Evolutionary conservation across 2,329 filamentous ascomycete species (phyloP).

Genomic region (Didymella pinodella): DNA sequence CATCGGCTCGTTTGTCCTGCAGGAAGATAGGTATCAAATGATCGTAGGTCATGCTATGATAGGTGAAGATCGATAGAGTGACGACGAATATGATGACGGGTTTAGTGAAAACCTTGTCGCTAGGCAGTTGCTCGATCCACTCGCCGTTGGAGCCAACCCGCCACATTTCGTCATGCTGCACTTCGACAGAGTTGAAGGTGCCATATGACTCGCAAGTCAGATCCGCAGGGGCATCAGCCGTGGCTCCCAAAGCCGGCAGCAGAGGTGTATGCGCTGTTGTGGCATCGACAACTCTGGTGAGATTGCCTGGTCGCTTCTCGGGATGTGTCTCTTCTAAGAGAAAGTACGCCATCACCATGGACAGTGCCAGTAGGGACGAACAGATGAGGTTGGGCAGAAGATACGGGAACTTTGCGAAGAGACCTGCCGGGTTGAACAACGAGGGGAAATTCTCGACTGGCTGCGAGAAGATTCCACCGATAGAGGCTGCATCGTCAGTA

Average conservation of each 20-base stretch:
- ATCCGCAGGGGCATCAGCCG: slow-evolving; percentile 75
- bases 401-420: slow-evolving; percentile 85
- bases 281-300: slow-evolving; percentile 49
- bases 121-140: slow-evolving; percentile 43
- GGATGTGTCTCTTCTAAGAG: slow-evolving; percentile 90
- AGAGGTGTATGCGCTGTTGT: slow-evolving; percentile 73
- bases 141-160: slow-evolving; percentile 58
- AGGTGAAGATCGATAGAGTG: slow-evolving; percentile 89
- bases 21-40: slow-evolving; percentile 92
- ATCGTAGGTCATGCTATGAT: slow-evolving; percentile 95
- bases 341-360: slow-evolving; percentile 81
- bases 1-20: slow-evolving; percentile 70
- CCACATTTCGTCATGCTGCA: slow-evolving; percentile 63
- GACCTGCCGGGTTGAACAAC: slow-evolving; percentile 69
- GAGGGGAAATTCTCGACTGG: slow-evolving; percentile 77
- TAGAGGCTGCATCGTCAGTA: slow-evolving; percentile 63
- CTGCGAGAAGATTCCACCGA: slow-evolving; percentile 85
- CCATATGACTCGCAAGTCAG: slow-evolving; percentile 81
- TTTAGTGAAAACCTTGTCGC: slow-evolving; percentile 63
- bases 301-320: slow-evolving; percentile 70
- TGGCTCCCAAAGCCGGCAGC: slow-evolving; percentile 76
- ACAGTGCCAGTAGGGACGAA: slow-evolving; percentile 75
- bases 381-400: slow-evolving; percentile 90
- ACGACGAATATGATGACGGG: slow-evolving; percentile 78
- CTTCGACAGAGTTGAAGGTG: slow-evolving; percentile 69